Base-by-base conservation (phyloP, 345 rosid genomes). In the Citrus inodora region DNA sequence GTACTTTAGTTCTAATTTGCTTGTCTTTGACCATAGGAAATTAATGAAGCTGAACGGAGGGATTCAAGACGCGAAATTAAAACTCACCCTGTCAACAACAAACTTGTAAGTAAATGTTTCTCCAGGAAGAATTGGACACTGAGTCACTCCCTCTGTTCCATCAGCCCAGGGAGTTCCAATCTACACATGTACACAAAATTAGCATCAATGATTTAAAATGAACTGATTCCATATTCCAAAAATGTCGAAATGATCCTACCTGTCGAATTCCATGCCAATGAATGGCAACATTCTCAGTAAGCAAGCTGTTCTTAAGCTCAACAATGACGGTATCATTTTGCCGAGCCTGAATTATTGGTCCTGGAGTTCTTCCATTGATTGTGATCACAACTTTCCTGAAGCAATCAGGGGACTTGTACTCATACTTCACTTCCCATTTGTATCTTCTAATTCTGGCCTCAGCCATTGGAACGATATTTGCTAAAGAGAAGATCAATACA, bases 191-290 rank as follows among this genome's bases (percentile, higher is more conserved):
- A 5, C 58, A 53, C 7, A 53, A 17, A 53, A 53, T 17, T 53
- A 53, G 4, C 25, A 67, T 64, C 37, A 64, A 64, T 7, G 22
- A 64, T 64, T 67, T 24, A 21, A 67, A 17, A 35, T 38, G 7
- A 16, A 19, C 48, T 33, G 58, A 53, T 1, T 53, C 58, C n/a
- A 53, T 53, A 53, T 5, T 53, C 21, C 58, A 53, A 53, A 5
- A 53, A 53, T 8, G 0, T 17, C 22, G 22, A 53, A 53, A 1
- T 53, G 58, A 53, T 46, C 58, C 19, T 53, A 53, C 93, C 86
- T 92, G 92, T n/a, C 92, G 80, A 35, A 94, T 94, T 37, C 97
- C 94, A 64, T 94, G 98, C 97, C 98, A 93, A 48, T 89, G 97
- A 53, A 93, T 86, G 4, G 94, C 87, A 0, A 86, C 69, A 40